Evolutionary conservation across 768 basidiomycete genomes (phyloP).

Genomic region (Naganishia vishniacii): DNA sequence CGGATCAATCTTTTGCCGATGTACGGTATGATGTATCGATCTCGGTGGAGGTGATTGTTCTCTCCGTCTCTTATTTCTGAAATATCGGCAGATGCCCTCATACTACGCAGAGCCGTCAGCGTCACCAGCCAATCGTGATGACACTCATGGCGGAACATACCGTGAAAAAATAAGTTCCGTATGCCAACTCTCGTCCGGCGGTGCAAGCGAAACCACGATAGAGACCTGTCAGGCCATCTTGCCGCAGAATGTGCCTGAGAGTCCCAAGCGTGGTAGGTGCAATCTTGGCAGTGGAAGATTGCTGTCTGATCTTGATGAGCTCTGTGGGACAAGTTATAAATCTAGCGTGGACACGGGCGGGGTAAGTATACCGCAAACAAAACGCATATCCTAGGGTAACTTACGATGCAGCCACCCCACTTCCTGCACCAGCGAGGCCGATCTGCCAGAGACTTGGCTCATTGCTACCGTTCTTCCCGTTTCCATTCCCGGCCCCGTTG

Average conservation of each 20-base stretch:
- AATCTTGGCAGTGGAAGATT: constrained; percentile 43
- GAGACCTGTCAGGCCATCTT: constrained; percentile 61
- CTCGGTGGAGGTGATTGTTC: constrained; percentile 23
- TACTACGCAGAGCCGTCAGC: constrained; percentile 35
- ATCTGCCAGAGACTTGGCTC: constrained; percentile 68
- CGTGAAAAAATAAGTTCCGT: constrained; percentile 77
- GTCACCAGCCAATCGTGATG: neutral
- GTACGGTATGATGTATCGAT: constrained; percentile 14
- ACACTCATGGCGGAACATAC: constrained; percentile 48
- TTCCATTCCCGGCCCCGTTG: neutral
- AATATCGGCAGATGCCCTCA: constrained; percentile 46
- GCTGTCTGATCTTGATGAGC: constrained; percentile 62
- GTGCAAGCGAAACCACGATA: constrained; percentile 74
- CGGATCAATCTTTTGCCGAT: neutral
- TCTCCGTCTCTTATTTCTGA: constrained; percentile 31
- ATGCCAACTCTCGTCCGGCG: constrained; percentile 69
- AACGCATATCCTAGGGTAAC: constrained; percentile 36
- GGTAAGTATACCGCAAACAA: neutral
- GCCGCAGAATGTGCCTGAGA: constrained; percentile 56
- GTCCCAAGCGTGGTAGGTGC: constrained; percentile 53
- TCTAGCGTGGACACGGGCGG: constrained; percentile 48
- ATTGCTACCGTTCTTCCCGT: constrained; percentile 39
- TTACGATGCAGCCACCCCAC: constrained; percentile 73
- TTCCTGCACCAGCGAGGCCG: constrained; percentile 69
- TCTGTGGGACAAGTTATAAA: constrained; percentile 77